Base-by-base conservation (phyloP, 345 rosid genomes). In the Eucalyptus paniculata region DNA sequence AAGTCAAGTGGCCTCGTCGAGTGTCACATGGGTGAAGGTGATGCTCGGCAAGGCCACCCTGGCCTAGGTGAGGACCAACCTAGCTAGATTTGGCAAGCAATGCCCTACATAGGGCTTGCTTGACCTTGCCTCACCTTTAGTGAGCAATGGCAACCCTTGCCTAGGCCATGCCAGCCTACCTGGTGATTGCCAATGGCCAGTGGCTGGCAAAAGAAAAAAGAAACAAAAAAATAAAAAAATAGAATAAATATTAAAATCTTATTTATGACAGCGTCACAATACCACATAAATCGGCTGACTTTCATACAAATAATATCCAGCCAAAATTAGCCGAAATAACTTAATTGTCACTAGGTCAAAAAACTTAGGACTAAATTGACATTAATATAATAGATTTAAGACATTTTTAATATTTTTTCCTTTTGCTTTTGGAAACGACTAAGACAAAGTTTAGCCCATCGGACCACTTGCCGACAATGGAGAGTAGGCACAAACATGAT, bases 31-130 rank as follows among this genome's bases (percentile, higher is more conserved):
- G 62, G 62, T 26, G 13, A 56, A 56, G 62, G 2, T 56, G 30
- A 56, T 24, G 30, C 30, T 3, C 0, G 1, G 7, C 30, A 56
- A 56, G 30, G 62, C 30, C 30, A 56, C 62, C 62, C 0, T 10
- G 0, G 62, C 62, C 0, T 24, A 0, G 14, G 30, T 1, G 2
- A 56, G 62, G 30, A 6, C 30, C 2, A 1, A 11, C 62, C 13
- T 56, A 9, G 30, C 62, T 24, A 56, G 1, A 56, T 56, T 24
- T 23, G 62, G 62, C 30, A 23, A 56, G 62, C 1, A 1, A 0
- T 2, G 3, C 19, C 19, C 53, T 50, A 6, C 1, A 50, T 2
- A 23, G 14, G 62, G 62, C 30, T 56, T 26, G 62, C 28, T 3
- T 10, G 6, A 56, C 6, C 28, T 23, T 23, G 62, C 62, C 62